Conservation (phyloP, 192 early-diverging fungal genomes). For the Podochytrium sp. region DNA sequence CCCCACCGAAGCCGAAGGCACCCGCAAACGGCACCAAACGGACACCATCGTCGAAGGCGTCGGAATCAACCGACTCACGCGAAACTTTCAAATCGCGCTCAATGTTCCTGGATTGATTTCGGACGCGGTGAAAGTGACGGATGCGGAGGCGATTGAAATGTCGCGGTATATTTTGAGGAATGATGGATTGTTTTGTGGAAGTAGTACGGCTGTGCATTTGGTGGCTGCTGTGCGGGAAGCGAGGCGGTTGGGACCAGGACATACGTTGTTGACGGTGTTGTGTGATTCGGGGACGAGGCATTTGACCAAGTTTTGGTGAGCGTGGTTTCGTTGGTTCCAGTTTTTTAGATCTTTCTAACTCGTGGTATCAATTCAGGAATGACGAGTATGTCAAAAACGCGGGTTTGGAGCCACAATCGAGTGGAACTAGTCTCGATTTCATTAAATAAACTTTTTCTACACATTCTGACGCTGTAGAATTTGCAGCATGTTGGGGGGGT, state of each 20-base stretch:
- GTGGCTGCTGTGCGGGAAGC: conserved; percentile 86
- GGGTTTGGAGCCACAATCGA: neutral
- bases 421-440: neutral
- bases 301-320: conserved; percentile 91
- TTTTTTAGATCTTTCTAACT: neutral
- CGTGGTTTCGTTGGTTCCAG: neutral
- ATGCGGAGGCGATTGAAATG: conserved; percentile 90
- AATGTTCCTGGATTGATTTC: conserved; percentile 59
- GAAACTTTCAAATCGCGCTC: conserved; percentile 72
- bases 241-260: conserved; percentile 76
- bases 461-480: too few relatives aligned
- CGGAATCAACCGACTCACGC: conserved; percentile 91
- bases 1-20: conserved; percentile 85
- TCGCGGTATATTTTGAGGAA: conserved; percentile 78
- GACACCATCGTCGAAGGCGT: conserved; percentile 97
- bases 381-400: conserved; percentile 11
- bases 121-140: conserved; percentile 82
- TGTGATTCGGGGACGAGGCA: conserved; percentile 91
- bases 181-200: conserved; percentile 89
- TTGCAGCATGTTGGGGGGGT: too few relatives aligned
- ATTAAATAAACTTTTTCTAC: too few relatives aligned
- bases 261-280: conserved; percentile 89
- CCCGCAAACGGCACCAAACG: conserved; percentile 89
- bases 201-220: conserved; percentile 89
- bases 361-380: neutral